These are phyloP conservation scores for Pichia nanzhaoensis DNA, from an alignment of 805 yeast genomes.

Conservation along the genomic window DNA sequence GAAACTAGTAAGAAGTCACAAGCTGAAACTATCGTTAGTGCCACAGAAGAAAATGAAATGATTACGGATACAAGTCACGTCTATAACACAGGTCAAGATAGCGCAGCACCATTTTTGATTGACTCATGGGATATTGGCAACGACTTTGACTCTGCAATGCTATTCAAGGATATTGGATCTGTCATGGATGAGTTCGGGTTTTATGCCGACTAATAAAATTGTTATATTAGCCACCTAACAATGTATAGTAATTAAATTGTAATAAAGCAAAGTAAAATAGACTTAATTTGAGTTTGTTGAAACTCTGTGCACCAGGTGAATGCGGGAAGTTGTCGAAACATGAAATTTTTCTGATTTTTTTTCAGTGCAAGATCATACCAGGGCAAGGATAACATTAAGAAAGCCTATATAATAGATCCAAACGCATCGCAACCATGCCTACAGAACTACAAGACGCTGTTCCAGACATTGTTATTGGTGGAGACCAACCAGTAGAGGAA, in stretches of 20 bases:
- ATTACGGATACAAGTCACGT: neutral
- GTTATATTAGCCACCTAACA: neutral
- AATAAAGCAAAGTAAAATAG: no score
- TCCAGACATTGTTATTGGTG: conserved; percentile 76
- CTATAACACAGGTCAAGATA: neutral
- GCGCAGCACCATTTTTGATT: conserved; percentile 17
- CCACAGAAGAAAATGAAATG: neutral
- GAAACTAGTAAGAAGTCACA: neutral
- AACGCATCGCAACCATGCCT: conserved; percentile 42
- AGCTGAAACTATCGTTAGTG: no score
- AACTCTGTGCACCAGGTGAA: conserved; percentile 1
- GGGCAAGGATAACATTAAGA: neutral
- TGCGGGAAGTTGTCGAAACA: neutral
- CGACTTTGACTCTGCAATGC: conserved; percentile 43
- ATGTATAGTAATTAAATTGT: no score
- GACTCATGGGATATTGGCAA: conserved; percentile 35
- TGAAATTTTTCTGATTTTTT: conserved; percentile 2
- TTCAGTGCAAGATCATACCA: neutral
- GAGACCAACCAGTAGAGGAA: conserved; percentile 31
- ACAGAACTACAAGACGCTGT: conserved; percentile 78
- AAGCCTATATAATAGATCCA: neutral
- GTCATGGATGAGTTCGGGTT: conserved; percentile 92
- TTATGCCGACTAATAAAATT: conserved; percentile 40
- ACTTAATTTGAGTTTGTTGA: neutral
- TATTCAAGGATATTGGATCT: conserved; percentile 79